These are phyloP conservation scores for Oehlia diaphana DNA, from an alignment of 192 early-diverging fungal species.

Conservation along the genomic window DNA sequence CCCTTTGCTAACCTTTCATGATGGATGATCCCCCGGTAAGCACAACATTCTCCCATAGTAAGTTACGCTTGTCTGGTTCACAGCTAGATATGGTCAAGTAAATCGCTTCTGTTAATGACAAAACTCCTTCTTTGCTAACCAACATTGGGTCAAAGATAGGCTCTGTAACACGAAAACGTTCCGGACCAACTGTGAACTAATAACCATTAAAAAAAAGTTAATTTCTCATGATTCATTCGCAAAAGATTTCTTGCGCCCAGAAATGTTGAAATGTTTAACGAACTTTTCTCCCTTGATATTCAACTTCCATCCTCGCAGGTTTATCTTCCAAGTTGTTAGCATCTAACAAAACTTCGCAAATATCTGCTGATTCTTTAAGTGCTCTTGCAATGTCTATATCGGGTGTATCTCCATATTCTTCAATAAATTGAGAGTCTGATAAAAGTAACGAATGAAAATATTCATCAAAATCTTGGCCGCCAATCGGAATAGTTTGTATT, in stretches of 20 bases:
- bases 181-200: constrained; percentile 60
- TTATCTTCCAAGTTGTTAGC: constrained; percentile 36
- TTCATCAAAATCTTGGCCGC: constrained; percentile 66
- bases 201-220: constrained; percentile 49
- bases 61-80: constrained; percentile 73
- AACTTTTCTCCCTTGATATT: constrained; percentile 63
- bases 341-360: constrained; percentile 42
- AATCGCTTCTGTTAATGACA: constrained; percentile 62
- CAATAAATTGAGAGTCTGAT: constrained; percentile 49
- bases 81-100: constrained; percentile 63
- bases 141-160: constrained; percentile 72
- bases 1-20: constrained; percentile 36
- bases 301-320: constrained; percentile 42
- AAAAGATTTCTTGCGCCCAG: not conserved
- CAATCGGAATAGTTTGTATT: constrained; percentile 63
- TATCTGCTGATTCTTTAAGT: constrained; percentile 54
- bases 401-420: constrained; percentile 50
- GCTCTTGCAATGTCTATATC: constrained; percentile 56
- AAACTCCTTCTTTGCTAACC: constrained; percentile 34
- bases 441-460: constrained; percentile 63
- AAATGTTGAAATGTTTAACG: constrained; percentile 15
- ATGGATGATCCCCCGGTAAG: constrained; percentile 79
- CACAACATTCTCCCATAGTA: constrained; percentile 83
- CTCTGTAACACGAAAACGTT: constrained; percentile 61
- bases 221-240: not conserved